Evolutionary conservation across 495 filamentous ascomycete species (phyloP).

Genomic region (Recurvomyces mirabilis): DNA sequence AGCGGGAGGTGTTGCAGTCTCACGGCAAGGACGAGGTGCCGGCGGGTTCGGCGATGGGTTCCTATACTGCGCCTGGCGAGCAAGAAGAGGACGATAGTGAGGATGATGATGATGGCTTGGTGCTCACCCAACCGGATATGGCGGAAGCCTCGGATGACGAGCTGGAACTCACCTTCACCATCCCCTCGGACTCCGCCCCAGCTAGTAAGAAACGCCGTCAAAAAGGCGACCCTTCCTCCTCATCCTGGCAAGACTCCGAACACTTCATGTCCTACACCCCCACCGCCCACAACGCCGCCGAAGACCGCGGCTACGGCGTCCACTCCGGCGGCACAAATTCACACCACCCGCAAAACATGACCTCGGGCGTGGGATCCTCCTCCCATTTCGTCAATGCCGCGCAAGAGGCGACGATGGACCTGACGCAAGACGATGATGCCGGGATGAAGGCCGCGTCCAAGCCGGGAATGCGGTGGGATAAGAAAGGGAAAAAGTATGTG

Average conservation of each 20-base stretch:
- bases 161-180: constrained; percentile 72
- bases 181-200: constrained; percentile 26
- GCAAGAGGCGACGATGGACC: constrained; percentile 74
- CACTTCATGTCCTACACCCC: constrained; percentile 95
- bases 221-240: too few species aligned
- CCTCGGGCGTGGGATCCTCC: too few species aligned
- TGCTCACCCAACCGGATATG: constrained; percentile 37
- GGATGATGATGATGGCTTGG: constrained; percentile 37
- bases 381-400: constrained; percentile 73
- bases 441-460: constrained; percentile 62
- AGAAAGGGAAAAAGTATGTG: constrained; percentile 92
- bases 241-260: constrained; percentile 66
- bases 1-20: constrained; percentile 34
- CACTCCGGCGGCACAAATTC: constrained; percentile 68
- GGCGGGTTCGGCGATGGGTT: background rate
- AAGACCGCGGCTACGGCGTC: constrained; percentile 85
- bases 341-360: too few species aligned
- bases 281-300: constrained; percentile 58
- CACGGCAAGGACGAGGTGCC: constrained; percentile 23
- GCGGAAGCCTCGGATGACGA: constrained; percentile 61
- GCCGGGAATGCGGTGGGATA: constrained; percentile 80
- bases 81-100: constrained; percentile 14
- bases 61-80: background rate
- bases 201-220: constrained; percentile 27
- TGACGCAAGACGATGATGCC: constrained; percentile 66